Percentiles rank a stretch among this genome's conserved stretches.
Evolutionary conservation across 495 filamentous ascomycete species (phyloP).

Genomic region (Usnea hakonensis): DNA sequence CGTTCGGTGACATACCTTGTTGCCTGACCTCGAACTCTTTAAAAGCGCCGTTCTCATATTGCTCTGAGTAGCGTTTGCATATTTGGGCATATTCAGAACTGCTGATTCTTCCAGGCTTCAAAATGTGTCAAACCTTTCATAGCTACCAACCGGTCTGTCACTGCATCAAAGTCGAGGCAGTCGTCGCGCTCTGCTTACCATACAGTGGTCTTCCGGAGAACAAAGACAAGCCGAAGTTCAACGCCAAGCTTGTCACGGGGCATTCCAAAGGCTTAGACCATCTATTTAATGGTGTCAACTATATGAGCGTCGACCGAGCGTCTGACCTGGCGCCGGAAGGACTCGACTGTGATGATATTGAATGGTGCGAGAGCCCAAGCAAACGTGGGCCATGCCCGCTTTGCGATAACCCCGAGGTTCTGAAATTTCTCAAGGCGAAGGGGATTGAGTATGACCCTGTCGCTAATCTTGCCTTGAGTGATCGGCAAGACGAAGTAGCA

Average conservation of each 20-base stretch:
- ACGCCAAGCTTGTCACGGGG: background rate
- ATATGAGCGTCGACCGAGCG: background rate
- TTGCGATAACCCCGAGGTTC: background rate
- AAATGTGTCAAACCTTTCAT: background rate
- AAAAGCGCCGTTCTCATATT: background rate
- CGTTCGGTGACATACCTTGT: background rate
- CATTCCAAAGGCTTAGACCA: background rate
- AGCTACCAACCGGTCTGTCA: background rate
- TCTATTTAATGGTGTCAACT: background rate
- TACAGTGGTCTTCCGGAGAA: background rate
- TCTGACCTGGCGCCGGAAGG: background rate
- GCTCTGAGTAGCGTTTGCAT: background rate
- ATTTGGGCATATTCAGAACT: background rate
- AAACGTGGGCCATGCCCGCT: background rate
- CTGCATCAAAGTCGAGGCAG: background rate
- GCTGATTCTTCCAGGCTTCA: background rate
- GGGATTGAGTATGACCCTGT: background rate
- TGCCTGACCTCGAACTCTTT: background rate
- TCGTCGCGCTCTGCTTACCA: background rate
- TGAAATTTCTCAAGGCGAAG: background rate
- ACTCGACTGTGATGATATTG: background rate
- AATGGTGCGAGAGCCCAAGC: background rate
- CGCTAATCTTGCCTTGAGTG: background rate
- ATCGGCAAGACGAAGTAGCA: background rate
- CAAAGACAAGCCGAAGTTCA: background rate